Evolutionary conservation across 2,329 filamentous ascomycete genomes (phyloP).

Genomic region (Fusarium setosum): DNA sequence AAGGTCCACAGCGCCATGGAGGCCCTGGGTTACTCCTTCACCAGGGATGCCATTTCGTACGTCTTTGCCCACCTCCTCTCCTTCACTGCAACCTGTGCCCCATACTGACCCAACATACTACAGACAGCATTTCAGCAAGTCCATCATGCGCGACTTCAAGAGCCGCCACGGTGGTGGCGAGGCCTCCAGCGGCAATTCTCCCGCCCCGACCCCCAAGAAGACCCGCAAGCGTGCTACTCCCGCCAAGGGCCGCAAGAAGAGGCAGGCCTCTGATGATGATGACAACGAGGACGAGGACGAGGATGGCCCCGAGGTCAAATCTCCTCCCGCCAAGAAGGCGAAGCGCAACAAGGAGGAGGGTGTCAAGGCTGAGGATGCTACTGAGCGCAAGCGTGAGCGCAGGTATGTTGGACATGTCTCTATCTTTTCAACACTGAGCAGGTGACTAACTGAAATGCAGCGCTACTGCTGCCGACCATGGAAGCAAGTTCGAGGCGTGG

Average conservation of each 20-base stretch:
- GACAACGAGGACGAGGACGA: constrained; percentile 29
- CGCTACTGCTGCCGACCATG: constrained; percentile 15
- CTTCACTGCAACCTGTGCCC: background rate
- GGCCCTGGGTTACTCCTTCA: constrained; percentile 49
- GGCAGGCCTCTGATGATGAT: constrained; percentile 17
- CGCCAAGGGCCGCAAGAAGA: constrained; percentile 32
- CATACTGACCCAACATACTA: background rate
- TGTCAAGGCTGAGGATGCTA: constrained; percentile 33
- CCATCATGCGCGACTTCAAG: constrained; percentile 50
- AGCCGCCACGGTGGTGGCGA: constrained; percentile 40
- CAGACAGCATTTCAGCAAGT: constrained; percentile 55
- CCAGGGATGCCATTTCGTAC: constrained; percentile 53
- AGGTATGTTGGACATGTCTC: constrained; percentile 25
- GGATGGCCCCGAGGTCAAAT: constrained; percentile 3
- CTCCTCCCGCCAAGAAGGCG: constrained; percentile 42
- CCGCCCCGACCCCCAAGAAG: constrained; percentile 36
- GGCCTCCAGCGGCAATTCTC: background rate
- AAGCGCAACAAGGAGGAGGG: constrained; percentile 39
- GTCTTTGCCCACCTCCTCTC: constrained; percentile 20
- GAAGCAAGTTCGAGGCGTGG: constrained; percentile 28
- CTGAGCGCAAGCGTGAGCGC: constrained; percentile 14
- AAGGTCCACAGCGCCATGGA: constrained; percentile 47
- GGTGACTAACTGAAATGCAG: constrained; percentile 20
- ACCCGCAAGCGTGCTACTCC: constrained; percentile 33
- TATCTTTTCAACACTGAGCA: background rate